These are phyloP conservation scores for Camelina hispida DNA, from an alignment of 345 rosid species.

Conservation along the genomic window DNA sequence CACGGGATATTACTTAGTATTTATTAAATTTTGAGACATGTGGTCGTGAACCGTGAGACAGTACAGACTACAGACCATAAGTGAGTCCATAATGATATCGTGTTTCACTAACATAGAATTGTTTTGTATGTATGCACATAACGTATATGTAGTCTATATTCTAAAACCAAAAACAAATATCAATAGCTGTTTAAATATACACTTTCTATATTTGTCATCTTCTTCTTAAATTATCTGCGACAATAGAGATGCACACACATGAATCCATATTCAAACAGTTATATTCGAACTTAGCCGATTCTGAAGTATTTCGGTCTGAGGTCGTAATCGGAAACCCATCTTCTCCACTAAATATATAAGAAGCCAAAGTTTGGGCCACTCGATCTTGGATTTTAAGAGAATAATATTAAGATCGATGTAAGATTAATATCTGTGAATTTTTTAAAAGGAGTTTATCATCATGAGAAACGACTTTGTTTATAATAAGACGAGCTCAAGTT, in stretches of 20 bases:
- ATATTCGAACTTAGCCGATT: conserved; percentile 31
- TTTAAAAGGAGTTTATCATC: conserved; percentile 22
- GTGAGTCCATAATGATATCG: conserved; percentile 10
- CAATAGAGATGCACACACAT: conserved; percentile 32
- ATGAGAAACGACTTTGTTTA: conserved; percentile 29
- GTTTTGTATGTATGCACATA: conserved; percentile 11
- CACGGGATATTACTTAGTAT: too few relatives aligned
- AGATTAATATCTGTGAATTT: conserved; percentile 16
- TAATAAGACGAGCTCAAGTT: conserved; percentile 43
- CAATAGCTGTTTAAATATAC: not conserved
- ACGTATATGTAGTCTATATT: not conserved
- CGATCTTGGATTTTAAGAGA: conserved; percentile 1
- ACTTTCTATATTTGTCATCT: conserved; percentile 17
- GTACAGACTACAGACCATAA: conserved; percentile 25
- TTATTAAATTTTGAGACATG: conserved; percentile 13
- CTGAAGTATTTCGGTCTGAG: conserved; percentile 26
- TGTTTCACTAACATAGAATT: not conserved
- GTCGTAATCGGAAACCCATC: conserved; percentile 38
- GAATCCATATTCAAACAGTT: conserved; percentile 26
- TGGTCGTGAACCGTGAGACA: conserved; percentile 28
- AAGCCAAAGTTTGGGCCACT: conserved; percentile 29
- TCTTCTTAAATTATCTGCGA: conserved; percentile 20
- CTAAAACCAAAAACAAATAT: not conserved
- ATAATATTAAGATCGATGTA: not conserved
- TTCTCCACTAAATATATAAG: conserved; percentile 39